Base-by-base conservation (phyloP, 2,329 filamentous ascomycete species). In the Amphichorda felina region DNA sequence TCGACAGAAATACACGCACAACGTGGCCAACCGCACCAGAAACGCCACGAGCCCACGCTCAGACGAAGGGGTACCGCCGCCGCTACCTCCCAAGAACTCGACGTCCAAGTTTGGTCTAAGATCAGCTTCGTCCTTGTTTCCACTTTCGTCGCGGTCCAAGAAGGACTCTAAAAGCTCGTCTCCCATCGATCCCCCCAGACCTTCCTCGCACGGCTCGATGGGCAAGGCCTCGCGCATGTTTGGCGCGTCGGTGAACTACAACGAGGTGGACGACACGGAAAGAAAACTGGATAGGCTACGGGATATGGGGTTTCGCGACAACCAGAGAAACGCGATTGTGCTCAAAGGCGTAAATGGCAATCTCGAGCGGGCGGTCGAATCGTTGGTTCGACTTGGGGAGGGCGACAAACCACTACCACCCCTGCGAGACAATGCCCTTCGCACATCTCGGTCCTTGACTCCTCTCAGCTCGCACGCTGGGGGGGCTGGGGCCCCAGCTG, bases 291-390 rank as follows among this genome's bases (percentile, higher is more conserved):
- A 68, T 3, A 78, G 75, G 35, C 61, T 98, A 38, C 74, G 78
- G 37, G 87, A 95, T 38, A 94, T 96, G 87, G 91, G 91, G 0
- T 98, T 98, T 49, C 66, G 64, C 4, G 87, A 98, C 51, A 77
- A 81, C 29, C 83, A 81, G 46, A 75, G 82, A 40, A 96, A 95
- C 50, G 68, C 75, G 4, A 76, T 81, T 35, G 77, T 95, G 18
- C 62, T 98, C 14, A 88, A 87, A 52, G 82, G 82, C 3, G 70
- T 93, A 21, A 79, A 82, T 49, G 88, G 89, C 4, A 88, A 91
- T 50, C 53, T 98, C 39, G 86, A 95, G 46, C 81, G 76, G 54
- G 78, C 89, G 0, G 76, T 96, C 30, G 89, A 96, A 56, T 75
- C 85, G 14, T 60, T 98, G 49, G 75, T 91, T 38, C 74, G 86